Conservation (phyloP, 2,329 filamentous ascomycete species). For the Pyrenophora graminea region DNA sequence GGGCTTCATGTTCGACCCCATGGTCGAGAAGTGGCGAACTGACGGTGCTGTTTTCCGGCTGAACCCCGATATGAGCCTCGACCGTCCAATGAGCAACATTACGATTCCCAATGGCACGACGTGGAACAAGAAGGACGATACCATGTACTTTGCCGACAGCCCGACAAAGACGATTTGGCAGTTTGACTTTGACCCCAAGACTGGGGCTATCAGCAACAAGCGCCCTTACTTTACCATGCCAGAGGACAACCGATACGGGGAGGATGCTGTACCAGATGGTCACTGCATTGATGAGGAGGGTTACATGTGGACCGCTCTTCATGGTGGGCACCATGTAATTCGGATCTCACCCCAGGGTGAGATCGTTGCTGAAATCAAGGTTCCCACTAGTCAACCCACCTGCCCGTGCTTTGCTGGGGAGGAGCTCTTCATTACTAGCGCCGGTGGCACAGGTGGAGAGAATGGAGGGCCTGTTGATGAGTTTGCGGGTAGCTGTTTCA, state of each 20-base stretch:
- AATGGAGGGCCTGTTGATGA: conserved; percentile 68
- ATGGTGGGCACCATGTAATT: conserved; percentile 75
- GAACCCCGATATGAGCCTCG: conserved; percentile 62
- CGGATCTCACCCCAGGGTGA: conserved; percentile 71
- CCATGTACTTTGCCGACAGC: conserved; percentile 83
- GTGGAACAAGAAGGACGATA: conserved; percentile 74
- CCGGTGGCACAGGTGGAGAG: conserved; percentile 48
- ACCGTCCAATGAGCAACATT: conserved; percentile 64
- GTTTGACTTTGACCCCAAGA: conserved; percentile 71
- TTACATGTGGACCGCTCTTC: conserved; percentile 88
- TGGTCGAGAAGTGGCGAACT: conserved; percentile 58
- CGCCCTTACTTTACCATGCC: conserved; percentile 74
- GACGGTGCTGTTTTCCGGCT: conserved; percentile 77
- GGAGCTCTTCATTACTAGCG: conserved; percentile 78
- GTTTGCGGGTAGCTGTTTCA: conserved; percentile 72
- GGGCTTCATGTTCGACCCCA: conserved; percentile 83
- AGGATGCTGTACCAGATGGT: conserved; percentile 70
- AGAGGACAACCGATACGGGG: conserved; percentile 55
- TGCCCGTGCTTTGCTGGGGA: conserved; percentile 79
- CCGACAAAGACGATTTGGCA: conserved; percentile 70
- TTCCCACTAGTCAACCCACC: conserved; percentile 80
- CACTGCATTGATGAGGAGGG: conserved; percentile 83
- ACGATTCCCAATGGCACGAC: conserved; percentile 84
- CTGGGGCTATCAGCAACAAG: conserved; percentile 68
- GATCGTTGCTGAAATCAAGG: conserved; percentile 72